Base-by-base conservation (phyloP, 495 filamentous ascomycete species). In the Poronia punctata region DNA sequence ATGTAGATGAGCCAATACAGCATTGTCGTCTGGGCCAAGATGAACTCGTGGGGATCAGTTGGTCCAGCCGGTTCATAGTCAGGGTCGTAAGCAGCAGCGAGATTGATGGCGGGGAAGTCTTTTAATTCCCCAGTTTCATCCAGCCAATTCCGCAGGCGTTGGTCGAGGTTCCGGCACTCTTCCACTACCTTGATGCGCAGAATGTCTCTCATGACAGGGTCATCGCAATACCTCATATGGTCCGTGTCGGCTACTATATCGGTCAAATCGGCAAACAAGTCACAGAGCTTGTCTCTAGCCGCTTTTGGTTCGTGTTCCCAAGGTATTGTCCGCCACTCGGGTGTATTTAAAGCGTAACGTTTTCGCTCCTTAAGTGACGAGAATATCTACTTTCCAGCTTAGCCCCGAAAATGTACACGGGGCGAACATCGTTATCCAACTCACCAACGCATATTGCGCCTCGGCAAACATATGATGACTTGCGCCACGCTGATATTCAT, bases 261-360 rank as follows among this genome's bases (percentile, higher is more conserved):
- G 2, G 45, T 49, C 24, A 55, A 33, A 16, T 58, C 51, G 22
- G 53, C 48, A 8, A 58, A 22, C 10, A 52, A 35, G 35, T 58
- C 54, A 14, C 48, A 44, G 3, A 55, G 45, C 12, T 49, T 41
- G 17, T 58, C 54, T 20, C 48, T 54, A 20, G 36, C 16, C 21
- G 53, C 22, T 10, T 50, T 52, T 2, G 48, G 52, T 10, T 48
- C 42, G 2, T 31, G 35, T 23, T 49, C 25, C 54, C 54, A 59
- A 2, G 55, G 55, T 16, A 47, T 26, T 28, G 27, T 53, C 21
- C 49, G 50, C 55, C 55, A 59, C 23, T 55, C 52, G 1, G 43
- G 43, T 1, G 39, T 37, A 35, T 45, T 45, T 0, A 59, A 28
- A 12, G 35, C 24, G 9, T 49, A 23, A 3, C 46, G 40, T 28